phyloP scores from a whole-genome alignment of 306 rosid genomes.

The Cicer arietinum region DNA sequence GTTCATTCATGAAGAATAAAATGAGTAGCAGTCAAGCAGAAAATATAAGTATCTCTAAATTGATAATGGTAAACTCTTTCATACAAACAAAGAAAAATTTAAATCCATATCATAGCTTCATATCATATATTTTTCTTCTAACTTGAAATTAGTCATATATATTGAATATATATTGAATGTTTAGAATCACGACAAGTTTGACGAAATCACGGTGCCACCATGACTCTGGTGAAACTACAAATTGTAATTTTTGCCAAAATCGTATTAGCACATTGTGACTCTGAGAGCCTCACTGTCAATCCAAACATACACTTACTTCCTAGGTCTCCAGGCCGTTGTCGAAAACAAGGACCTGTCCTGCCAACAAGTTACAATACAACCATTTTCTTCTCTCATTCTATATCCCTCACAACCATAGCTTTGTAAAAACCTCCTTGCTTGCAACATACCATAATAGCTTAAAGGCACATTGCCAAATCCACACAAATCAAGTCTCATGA shows the following conservation, averaged over 20 bases:
- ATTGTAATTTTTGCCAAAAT: no score
- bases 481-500: constrained; percentile 67
- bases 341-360: constrained; percentile 82
- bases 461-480: constrained; percentile 68
- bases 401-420: constrained; percentile 85
- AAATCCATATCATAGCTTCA: constrained; percentile 34
- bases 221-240: no score
- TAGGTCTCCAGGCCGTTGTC: constrained; percentile 84
- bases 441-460: constrained; percentile 76
- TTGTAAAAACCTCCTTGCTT: constrained; percentile 68
- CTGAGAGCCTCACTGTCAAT: no score
- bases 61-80: constrained; percentile 45
- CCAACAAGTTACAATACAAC: constrained; percentile 72
- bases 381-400: constrained; percentile 78
- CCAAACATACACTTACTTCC: constrained; percentile 49
- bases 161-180: background rate
- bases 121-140: constrained; percentile 20
- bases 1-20: constrained; percentile 38
- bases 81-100: constrained; percentile 42
- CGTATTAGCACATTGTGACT: no score
- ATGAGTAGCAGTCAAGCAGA: constrained; percentile 15
- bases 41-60: constrained; percentile 44
- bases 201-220: no score
- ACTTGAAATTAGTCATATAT: constrained; percentile 13
- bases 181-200: no score